Evolutionary conservation across 805 yeast species (phyloP).

Genomic region (Schwanniomyces occidentalis): DNA sequence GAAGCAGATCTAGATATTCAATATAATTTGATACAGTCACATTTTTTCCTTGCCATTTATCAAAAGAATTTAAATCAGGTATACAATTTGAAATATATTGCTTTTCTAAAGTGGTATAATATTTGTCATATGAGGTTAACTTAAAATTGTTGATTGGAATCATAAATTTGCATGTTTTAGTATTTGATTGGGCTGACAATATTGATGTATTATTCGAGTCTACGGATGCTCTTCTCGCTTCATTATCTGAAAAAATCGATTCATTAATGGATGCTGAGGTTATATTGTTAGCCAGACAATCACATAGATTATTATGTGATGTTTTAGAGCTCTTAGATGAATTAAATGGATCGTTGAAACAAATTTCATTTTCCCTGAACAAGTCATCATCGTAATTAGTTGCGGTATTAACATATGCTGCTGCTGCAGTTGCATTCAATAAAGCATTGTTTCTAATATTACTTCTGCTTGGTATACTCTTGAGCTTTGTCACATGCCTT

Average conservation of each 20-base stretch:
- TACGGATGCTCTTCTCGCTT: conserved; percentile 1
- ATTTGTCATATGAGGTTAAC: conserved; percentile 15
- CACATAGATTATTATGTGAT: not conserved
- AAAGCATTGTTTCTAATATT: conserved; percentile 22
- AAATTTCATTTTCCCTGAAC: not conserved
- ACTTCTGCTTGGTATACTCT: conserved; percentile 24
- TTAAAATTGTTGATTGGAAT: conserved; percentile 10
- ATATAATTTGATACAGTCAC: conserved; percentile 20
- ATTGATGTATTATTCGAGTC: conserved; percentile 2
- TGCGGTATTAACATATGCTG: conserved; percentile 2
- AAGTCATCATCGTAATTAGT: not conserved
- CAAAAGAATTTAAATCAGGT: conserved; percentile 39
- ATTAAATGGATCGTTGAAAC: not conserved
- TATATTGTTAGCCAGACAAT: too few species aligned
- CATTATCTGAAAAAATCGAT: conserved; percentile 2
- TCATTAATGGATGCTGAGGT: not conserved
- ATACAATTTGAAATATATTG: conserved; percentile 38
- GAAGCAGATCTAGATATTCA: conserved; percentile 5
- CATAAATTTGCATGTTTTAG: conserved; percentile 2
- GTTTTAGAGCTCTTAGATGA: not conserved
- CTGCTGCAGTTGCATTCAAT: conserved; percentile 23
- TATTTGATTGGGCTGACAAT: not conserved
- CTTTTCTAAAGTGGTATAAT: conserved; percentile 27
- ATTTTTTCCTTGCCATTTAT: conserved; percentile 31
- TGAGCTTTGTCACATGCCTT: conserved; percentile 24